phyloP scores from a whole-genome alignment of 441 rosid genomes.

The Metrosideros polymorpha region DNA sequence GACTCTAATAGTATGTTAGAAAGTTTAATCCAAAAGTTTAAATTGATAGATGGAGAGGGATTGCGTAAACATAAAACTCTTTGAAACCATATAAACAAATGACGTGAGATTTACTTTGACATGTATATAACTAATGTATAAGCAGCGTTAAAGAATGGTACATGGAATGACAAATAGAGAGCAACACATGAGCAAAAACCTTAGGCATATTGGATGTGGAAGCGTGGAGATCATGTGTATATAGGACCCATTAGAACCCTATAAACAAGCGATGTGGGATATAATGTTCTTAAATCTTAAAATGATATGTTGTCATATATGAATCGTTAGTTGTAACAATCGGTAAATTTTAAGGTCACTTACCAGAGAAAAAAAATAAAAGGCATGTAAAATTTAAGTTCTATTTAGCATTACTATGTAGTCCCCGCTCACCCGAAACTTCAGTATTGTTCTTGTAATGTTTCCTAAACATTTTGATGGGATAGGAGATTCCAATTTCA shows the following conservation, averaged over 20 bases:
- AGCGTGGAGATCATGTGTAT: not conserved
- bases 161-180: not conserved
- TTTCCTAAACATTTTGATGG: not conserved
- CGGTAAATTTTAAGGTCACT: not conserved
- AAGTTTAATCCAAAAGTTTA: not conserved
- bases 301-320: not conserved
- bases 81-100: not conserved
- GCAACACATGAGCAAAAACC: not conserved
- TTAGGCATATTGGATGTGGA: not conserved
- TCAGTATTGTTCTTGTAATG: not conserved
- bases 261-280: not conserved
- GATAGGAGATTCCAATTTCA: not conserved
- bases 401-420: not conserved
- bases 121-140: not conserved
- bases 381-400: not conserved
- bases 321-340: not conserved
- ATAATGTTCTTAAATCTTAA: not conserved
- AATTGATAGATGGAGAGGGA: not conserved
- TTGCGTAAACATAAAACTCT: not conserved
- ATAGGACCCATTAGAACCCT: not conserved
- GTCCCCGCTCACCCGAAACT: not conserved
- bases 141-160: not conserved
- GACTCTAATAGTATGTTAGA: not conserved
- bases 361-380: not conserved
- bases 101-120: not conserved